Base-by-base conservation (phyloP, 2,329 filamentous ascomycete genomes). In the Ceratocystis papillata region DNA sequence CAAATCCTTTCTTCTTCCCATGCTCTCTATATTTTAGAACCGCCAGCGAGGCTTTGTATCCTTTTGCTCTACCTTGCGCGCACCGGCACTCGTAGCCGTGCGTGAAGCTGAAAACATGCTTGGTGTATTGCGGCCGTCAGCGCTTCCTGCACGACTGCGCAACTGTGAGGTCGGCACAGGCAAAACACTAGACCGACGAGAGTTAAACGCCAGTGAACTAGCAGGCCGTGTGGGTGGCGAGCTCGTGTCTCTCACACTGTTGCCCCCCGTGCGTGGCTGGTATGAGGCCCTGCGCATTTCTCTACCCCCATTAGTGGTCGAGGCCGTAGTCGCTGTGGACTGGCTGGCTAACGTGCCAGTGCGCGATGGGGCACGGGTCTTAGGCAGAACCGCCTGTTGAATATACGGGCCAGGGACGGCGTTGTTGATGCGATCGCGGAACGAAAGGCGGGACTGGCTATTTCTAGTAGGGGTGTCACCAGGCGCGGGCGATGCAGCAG, bases 131-230 rank as follows among this genome's bases (percentile, higher is more conserved):
- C 80, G 76, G 4, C 81, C 81, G 15, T 75, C 75, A 12, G 68
- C 61, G 17, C 65, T 67, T 15, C 45, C 65, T 1, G 62, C 67
- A 7, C 65, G 62, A 20, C 75, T 71, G 30, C 73, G 73, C 5
- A 74, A 72, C 22, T 71, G 70, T 53, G 70, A 74, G 2, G 71
- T 70, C 30, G 79, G 76, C 65, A 80, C 76, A 20, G 83, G 82
- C 25, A 86, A 74, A 67, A 86, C 71, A 70, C 83, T 85, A 3
- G 74, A 77, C 37, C 83, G 79, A 68, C 83, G 76, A 66, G 75
- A 55, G 62, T 68, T 68, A 1, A 75, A 74, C 5, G 82, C 80
- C 57, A 86, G 71, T 2, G 84, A 86, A 72, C 82, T 86, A 55
- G 79, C 80, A 10, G 84, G 79, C 37, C 84, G 79, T n/a, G 67